phyloP scores from a whole-genome alignment of 495 filamentous ascomycete species.

The Emericellopsis terricola region DNA sequence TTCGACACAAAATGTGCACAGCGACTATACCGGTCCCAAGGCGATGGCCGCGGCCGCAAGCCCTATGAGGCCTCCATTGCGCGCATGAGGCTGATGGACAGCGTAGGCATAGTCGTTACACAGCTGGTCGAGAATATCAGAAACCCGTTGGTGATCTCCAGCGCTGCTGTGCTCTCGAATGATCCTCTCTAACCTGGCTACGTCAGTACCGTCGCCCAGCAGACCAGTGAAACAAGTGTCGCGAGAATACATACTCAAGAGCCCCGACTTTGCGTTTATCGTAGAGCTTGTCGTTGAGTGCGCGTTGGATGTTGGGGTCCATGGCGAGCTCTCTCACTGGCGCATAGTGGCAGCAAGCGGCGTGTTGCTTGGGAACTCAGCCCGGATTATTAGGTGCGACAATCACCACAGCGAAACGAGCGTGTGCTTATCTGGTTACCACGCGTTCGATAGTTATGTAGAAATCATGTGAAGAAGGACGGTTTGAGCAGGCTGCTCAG shows the following conservation, averaged over 20 bases:
- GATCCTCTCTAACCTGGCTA: constrained; percentile 61
- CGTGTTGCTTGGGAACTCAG: no score
- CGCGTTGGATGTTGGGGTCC: constrained; percentile 76
- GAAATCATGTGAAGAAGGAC: no score
- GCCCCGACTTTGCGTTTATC: constrained; percentile 93
- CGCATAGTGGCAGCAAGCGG: no score
- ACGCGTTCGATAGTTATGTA: no score
- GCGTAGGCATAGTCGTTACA: constrained; percentile 97
- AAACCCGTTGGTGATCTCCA: constrained; percentile 59
- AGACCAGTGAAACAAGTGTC: no score
- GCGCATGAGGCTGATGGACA: constrained; percentile 89
- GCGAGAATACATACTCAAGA: constrained; percentile 73
- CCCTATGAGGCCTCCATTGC: constrained; percentile 93
- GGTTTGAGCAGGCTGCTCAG: no score
- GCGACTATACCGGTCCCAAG: constrained; percentile 53
- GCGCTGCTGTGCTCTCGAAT: constrained; percentile 69
- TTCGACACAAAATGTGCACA: no score
- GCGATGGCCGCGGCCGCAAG: constrained; percentile 94
- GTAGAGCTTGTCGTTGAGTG: constrained; percentile 95
- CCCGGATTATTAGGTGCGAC: no score
- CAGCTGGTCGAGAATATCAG: constrained; percentile 81
- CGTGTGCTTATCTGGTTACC: no score
- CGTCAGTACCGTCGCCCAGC: constrained; percentile 4
- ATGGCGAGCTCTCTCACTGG: constrained; percentile 37
- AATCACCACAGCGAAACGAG: no score